Conservation (phyloP, 345 rosid species). For the Turritis glabra region DNA sequence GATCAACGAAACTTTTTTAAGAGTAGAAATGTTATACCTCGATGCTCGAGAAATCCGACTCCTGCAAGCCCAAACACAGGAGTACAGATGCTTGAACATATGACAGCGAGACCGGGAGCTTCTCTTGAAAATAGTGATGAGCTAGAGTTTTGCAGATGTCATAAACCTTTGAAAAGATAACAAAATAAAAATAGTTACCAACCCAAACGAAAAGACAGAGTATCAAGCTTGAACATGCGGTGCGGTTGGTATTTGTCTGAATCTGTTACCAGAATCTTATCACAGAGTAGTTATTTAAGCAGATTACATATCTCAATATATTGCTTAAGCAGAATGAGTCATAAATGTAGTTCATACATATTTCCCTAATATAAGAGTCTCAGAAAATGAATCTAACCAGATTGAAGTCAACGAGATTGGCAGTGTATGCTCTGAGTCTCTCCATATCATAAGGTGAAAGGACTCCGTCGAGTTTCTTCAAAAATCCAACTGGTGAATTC, state of each 20-base stretch:
- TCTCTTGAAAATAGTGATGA: conserved; percentile 71
- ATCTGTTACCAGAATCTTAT: not conserved
- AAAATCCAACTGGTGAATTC: conserved; percentile 50
- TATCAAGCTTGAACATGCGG: not conserved
- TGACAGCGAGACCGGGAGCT: conserved; percentile 73
- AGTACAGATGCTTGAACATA: conserved; percentile 83
- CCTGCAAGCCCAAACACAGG: conserved; percentile 86
- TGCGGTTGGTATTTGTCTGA: not conserved
- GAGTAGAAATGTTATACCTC: conserved; percentile 55
- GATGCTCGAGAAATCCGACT: conserved; percentile 55
- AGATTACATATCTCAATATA: conserved; percentile 38
- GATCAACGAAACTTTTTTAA: not conserved
- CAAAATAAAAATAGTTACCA: not conserved
- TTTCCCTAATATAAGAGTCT: not conserved
- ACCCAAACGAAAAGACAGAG: not conserved
- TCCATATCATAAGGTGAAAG: conserved; percentile 73
- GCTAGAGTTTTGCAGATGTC: conserved; percentile 73
- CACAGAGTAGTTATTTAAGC: not conserved
- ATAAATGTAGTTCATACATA: not conserved
- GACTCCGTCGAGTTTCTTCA: conserved; percentile 50
- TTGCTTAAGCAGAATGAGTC: conserved; percentile 43
- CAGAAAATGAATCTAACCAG: conserved; percentile 49
- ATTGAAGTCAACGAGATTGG: conserved; percentile 70
- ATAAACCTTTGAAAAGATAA: conserved; percentile 53
- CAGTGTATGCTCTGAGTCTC: conserved; percentile 71